phyloP scores from a whole-genome alignment of 495 filamentous ascomycete species.

The Aspergillus nanangensis region DNA sequence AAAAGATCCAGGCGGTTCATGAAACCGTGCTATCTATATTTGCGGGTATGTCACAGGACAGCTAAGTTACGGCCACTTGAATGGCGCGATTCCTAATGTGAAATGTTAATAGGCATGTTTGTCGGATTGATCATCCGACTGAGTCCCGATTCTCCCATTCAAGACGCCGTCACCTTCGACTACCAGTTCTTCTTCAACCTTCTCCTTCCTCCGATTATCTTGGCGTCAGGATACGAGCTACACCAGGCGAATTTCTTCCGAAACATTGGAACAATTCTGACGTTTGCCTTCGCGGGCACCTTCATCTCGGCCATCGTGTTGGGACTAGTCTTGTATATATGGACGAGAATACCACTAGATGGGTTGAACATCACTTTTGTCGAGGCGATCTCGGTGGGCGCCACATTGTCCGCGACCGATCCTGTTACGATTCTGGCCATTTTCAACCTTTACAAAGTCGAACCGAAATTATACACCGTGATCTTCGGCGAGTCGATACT shows the following conservation, averaged over 20 bases:
- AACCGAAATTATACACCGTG: slow-evolving; percentile 95
- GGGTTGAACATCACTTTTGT: slow-evolving; percentile 82
- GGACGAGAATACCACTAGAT: slow-evolving; percentile 82
- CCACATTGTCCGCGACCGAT: slow-evolving; percentile 93
- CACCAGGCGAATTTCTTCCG: slow-evolving; percentile 99
- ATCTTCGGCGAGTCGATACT: slow-evolving; percentile 98
- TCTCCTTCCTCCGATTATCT: slow-evolving; percentile 92
- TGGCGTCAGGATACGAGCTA: slow-evolving; percentile 94
- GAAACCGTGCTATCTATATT: slow-evolving; percentile 98
- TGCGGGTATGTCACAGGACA: slow-evolving; percentile 77
- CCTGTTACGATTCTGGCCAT: slow-evolving; percentile 97
- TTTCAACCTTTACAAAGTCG: slow-evolving; percentile 98
- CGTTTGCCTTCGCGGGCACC: slow-evolving; percentile 97
- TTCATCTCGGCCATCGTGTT: slow-evolving; percentile 95
- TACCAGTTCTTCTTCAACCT: slow-evolving; percentile 99
- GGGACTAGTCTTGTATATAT: slow-evolving; percentile 79
- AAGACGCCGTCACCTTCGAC: slow-evolving; percentile 87
- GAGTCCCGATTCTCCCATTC: slow-evolving; percentile 72
- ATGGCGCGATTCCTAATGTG: no score
- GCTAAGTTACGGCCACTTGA: no score
- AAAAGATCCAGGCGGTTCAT: slow-evolving; percentile 93
- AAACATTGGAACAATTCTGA: slow-evolving; percentile 95
- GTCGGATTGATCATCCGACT: slow-evolving; percentile 87
- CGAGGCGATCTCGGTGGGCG: slow-evolving; percentile 92
- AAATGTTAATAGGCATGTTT: slow-evolving; percentile 85